phyloP scores from a whole-genome alignment of 768 basidiomycete species.

The Agrocybe praecox region DNA sequence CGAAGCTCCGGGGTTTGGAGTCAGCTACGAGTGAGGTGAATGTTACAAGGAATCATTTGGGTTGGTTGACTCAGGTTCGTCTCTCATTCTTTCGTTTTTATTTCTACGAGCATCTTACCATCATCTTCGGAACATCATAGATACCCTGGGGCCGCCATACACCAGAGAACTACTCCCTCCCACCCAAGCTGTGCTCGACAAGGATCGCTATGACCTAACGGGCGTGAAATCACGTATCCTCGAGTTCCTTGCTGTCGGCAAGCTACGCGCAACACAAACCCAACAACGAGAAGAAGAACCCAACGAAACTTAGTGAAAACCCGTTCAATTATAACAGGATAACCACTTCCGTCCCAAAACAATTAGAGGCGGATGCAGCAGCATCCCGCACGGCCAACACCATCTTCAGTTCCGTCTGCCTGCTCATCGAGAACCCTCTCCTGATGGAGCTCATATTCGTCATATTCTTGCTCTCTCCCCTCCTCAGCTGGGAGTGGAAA shows the following conservation, averaged over 20 bases:
- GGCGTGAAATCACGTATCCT: slow-evolving; percentile 94
- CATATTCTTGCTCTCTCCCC: too few relatives aligned
- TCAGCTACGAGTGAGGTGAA: slow-evolving; percentile 92
- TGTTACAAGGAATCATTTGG: slow-evolving; percentile 92
- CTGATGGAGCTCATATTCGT: too few relatives aligned
- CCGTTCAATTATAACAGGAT: too few relatives aligned
- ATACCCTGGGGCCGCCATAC: slow-evolving; percentile 98
- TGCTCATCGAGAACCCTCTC: slow-evolving; percentile 56
- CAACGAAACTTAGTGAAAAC: too few relatives aligned
- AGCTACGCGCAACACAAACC: too few relatives aligned
- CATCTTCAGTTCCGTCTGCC: slow-evolving; percentile 62
- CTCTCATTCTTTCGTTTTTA: not conserved
- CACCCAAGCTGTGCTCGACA: slow-evolving; percentile 84
- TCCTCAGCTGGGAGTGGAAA: slow-evolving; percentile 19
- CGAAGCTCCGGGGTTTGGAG: slow-evolving; percentile 87
- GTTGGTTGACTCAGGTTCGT: slow-evolving; percentile 83
- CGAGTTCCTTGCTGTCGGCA: slow-evolving; percentile 95
- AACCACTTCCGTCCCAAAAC: too few relatives aligned
- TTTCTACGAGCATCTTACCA: too few relatives aligned
- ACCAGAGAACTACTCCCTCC: slow-evolving; percentile 87
- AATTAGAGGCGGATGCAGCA: not conserved
- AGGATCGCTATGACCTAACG: slow-evolving; percentile 91
- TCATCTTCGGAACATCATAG: slow-evolving; percentile 28
- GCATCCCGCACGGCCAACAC: slow-evolving; percentile 36
- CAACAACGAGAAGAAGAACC: too few relatives aligned